Percentiles rank a stretch among this genome's conserved stretches.
These are phyloP conservation scores for Tephrocybe sp. DNA, from an alignment of 768 basidiomycete species.

Conservation along the genomic window DNA sequence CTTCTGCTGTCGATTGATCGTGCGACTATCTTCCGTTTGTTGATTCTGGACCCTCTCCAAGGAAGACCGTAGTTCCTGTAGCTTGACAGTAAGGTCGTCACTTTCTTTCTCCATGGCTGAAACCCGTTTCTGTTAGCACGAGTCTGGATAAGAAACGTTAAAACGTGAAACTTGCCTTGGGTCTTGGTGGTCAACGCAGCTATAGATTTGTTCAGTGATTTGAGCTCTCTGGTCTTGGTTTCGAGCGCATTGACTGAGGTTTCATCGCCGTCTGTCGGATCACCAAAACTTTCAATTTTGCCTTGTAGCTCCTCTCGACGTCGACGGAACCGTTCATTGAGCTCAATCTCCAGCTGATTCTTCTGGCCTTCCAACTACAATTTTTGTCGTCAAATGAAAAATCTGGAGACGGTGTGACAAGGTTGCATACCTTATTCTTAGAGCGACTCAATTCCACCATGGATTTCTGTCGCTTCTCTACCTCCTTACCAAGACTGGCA, in stretches of 20 bases:
- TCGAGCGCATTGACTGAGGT: constrained; percentile 67
- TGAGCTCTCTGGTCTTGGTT: constrained; percentile 65
- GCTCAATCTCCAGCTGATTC: constrained; percentile 85
- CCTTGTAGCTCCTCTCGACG: constrained; percentile 73
- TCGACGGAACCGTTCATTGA: constrained; percentile 84
- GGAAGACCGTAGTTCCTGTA: constrained; percentile 63
- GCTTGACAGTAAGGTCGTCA: constrained; percentile 56
- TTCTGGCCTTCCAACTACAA: constrained; percentile 68
- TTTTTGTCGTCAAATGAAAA: not conserved
- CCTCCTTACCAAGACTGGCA: constrained; percentile 66
- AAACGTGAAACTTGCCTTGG: constrained; percentile 42
- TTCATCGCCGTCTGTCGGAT: constrained; percentile 52
- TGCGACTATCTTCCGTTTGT: constrained; percentile 83
- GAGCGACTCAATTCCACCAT: constrained; percentile 65
- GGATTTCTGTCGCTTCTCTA: constrained; percentile 70
- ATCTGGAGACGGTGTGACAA: not conserved
- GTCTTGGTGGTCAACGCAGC: constrained; percentile 58
- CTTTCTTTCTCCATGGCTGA: constrained; percentile 70
- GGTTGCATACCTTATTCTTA: constrained; percentile 62
- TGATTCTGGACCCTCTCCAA: constrained; percentile 78
- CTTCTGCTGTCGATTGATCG: constrained; percentile 90
- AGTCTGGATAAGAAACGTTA: not conserved
- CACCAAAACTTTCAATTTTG: constrained; percentile 75
- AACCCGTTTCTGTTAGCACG: not conserved
- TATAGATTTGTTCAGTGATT: constrained; percentile 64